Evolutionary conservation across 352 stramenopile species (phyloP).

Genomic region (Globisporangium iwayamae): DNA sequence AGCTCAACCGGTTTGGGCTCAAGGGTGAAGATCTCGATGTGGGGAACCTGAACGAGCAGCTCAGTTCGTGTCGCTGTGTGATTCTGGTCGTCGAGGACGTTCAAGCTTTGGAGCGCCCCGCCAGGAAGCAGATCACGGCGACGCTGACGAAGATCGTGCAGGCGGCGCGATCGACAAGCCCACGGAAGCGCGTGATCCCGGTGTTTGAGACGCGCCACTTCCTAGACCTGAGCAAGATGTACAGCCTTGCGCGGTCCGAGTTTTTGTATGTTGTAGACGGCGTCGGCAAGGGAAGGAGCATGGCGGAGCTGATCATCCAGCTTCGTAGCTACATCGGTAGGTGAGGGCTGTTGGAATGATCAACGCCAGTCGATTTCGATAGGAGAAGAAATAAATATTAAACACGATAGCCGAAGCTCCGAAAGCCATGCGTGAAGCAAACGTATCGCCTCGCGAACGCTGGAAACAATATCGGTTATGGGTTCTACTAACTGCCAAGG

Average conservation of each 20-base stretch:
- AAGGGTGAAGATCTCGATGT: constrained; percentile 11
- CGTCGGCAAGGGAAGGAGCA: constrained; percentile 33
- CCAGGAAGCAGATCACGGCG: constrained; percentile 33
- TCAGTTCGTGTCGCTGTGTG: constrained; percentile 21
- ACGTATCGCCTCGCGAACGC: background rate
- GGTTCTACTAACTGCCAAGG: background rate
- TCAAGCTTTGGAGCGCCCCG: constrained; percentile 25
- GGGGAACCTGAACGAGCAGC: constrained; percentile 9
- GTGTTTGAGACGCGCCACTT: constrained; percentile 58
- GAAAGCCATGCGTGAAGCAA: background rate
- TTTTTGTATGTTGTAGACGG: constrained; percentile 70
- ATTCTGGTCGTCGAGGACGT: constrained; percentile 37
- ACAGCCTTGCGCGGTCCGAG: constrained; percentile 60
- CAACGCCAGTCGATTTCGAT: background rate
- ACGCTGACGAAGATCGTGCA: constrained; percentile 38
- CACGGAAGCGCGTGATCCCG: constrained; percentile 41
- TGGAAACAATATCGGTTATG: background rate
- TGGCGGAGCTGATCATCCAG: constrained; percentile 37
- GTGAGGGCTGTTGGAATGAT: background rate
- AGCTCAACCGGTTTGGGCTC: constrained; percentile 19
- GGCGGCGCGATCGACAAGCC: constrained; percentile 22
- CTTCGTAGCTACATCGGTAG: constrained; percentile 19
- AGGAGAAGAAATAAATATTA: background rate
- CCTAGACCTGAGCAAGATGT: constrained; percentile 71
- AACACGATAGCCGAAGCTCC: background rate